Base-by-base conservation (phyloP, 306 rosid genomes). In the Abrus pulchellus region DNA sequence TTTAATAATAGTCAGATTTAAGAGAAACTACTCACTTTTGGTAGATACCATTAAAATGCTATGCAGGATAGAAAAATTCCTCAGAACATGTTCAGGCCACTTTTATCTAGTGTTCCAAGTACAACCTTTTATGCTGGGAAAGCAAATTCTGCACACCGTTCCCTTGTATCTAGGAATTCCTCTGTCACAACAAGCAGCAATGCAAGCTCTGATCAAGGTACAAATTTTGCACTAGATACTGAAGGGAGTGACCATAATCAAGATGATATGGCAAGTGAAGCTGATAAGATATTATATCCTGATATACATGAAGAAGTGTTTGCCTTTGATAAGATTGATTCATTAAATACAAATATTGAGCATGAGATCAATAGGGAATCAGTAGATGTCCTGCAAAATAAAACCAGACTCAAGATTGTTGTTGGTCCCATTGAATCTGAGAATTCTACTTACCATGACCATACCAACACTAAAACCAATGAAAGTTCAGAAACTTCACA, bases 71-170 rank as follows among this genome's bases (percentile, higher is more conserved):
- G 89, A 28, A 93, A 90, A 84, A 86, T 75, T 80, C 97, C 97
- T 78, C 97, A 86, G 63, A 91, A 91, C 79, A 93, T 93, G 97
- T 93, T 93, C 85, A 83, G 97, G 86, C 97, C 97, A 28, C 97
- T 93, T 59, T 80, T 93, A 76, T 91, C 97, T 4, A 91, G 97
- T 90, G 97, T 93, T 72, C 97, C 97, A 20, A 93, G 94, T 67
- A 91, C 92, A 50, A 83, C 94, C 65, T 91, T 93, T 72, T 89
- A 87, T 77, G 88, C 12, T 43, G 97, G 94, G 48, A 93, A 87
- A 85, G 68, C 89, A 78, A 91, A 82, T 78, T 86, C 97, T 77
- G 81, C 56, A 3, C 89, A 89, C 29, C 92, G 83, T 73, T 85
- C 97, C 57, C 83, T 93, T 82, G 82, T 93, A 59, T 91, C 97